Evolutionary conservation across 768 basidiomycete species (phyloP).

Genomic region (Pleurotus pulmonarius): DNA sequence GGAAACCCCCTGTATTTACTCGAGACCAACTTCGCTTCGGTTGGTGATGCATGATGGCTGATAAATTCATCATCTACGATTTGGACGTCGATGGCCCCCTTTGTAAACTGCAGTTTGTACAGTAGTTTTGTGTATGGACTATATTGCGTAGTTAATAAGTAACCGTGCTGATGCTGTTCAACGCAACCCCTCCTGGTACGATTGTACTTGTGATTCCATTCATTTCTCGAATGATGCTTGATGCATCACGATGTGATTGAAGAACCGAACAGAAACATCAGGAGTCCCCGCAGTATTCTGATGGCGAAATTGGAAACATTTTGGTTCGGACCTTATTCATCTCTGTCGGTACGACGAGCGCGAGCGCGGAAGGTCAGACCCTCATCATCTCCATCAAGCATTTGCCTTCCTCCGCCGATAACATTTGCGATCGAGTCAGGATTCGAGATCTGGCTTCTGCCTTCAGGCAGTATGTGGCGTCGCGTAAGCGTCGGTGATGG

Average conservation of each 20-base stretch:
- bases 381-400: conserved; percentile 5
- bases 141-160: too few species aligned
- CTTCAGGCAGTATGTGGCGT: conserved; percentile 18
- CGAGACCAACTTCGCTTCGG: conserved; percentile 85
- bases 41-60: conserved; percentile 30
- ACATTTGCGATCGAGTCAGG: background rate
- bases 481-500: conserved; percentile 59
- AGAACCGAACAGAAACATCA: too few species aligned
- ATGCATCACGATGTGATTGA: too few species aligned
- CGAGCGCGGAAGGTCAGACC: conserved; percentile 7
- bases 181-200: too few species aligned
- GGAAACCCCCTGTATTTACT: conserved; percentile 95
- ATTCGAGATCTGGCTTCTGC: background rate
- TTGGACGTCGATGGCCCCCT: background rate
- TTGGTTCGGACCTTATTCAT: conserved; percentile 1
- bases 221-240: too few species aligned
- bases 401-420: background rate
- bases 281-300: too few species aligned
- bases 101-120: conserved; percentile 9
- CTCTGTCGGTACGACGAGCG: background rate
- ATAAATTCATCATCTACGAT: too few species aligned
- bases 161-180: too few species aligned
- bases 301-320: too few species aligned
- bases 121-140: background rate
- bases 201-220: too few species aligned